Base-by-base conservation (phyloP, 1,284 basidiomycete species). In the Paramarasmius palmivorus region DNA sequence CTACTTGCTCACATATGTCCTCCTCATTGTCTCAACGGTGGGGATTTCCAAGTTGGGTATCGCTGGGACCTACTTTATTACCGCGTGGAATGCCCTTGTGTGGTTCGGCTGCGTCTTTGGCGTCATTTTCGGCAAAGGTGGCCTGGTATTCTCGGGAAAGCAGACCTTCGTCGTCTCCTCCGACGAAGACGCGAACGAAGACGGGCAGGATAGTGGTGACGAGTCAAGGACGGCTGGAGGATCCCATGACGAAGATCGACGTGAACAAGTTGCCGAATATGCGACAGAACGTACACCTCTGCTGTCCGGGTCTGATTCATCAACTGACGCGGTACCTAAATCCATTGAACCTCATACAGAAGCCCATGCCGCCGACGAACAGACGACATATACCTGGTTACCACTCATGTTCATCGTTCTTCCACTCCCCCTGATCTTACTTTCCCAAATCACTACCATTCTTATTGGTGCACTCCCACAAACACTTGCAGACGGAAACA, bases 401-500 rank as follows among this genome's bases (percentile, higher is more conserved):
- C 57, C 79, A 20, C 83, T 90, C 62, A 66, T 86, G 39, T 44
- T 88, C 7, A 55, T 88, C 15, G 72, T 78, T 0, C 75, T 88
- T 2, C 81, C 83, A 0, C 56, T 83, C 2, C 82, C 85, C 0
- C 74, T 83, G 14, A 73, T 85, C 17, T 61, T 89, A 40, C 57
- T 85, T n/a, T 74, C 72, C 44, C 84, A 89, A 59, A 69, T 88
- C 22, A 67, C 71, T 2, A 61, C 81, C 25, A 58, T 86, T 40
- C 52, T 84, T 32, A 52, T 88, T 17, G 73, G 71, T 45, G 74
- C 82, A 5, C 62, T 82, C 60, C 65, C 74, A 20, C 86, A 90
- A 65, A 85, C 84, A 0, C 66, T 89, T 15, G 73, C 77, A 0
- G 88, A 91, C 60, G 88, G 88, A n/a, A 83, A 77, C 51, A 71